Conservation (phyloP, 1,284 basidiomycete species). For the Sparassis latifolia region DNA sequence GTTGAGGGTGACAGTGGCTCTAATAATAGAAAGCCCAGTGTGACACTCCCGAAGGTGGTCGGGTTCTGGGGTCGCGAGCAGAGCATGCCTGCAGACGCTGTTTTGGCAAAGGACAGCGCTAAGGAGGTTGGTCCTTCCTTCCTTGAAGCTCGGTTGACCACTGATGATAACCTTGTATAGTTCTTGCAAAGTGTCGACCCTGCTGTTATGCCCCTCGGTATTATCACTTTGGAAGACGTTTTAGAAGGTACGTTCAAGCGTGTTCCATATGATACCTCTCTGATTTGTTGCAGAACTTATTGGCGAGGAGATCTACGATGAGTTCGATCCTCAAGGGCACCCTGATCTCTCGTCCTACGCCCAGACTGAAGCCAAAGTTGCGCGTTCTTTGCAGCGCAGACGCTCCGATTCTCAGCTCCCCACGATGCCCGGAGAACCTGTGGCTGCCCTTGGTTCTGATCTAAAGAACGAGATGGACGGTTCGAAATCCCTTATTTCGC, state of each 20-base stretch:
- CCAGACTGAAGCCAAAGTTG: slow-evolving; percentile 14
- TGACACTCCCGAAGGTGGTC: slow-evolving; percentile 27
- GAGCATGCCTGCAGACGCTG: slow-evolving; percentile 79
- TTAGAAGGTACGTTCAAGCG: slow-evolving; percentile 58
- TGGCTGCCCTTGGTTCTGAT: background rate
- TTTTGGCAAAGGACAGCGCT: slow-evolving; percentile 62
- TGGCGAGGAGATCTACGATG: slow-evolving; percentile 87
- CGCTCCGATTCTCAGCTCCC: slow-evolving; percentile 27
- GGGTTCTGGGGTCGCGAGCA: slow-evolving; percentile 48
- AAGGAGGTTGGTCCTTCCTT: slow-evolving; percentile 43
- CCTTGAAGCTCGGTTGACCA: background rate
- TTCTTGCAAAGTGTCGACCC: slow-evolving; percentile 73
- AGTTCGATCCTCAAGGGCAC: slow-evolving; percentile 68
- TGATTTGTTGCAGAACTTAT: slow-evolving; percentile 57
- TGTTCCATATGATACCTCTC: background rate
- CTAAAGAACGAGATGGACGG: background rate
- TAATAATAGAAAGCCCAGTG: slow-evolving; percentile 34
- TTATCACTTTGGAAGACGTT: slow-evolving; percentile 91
- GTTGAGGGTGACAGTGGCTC: slow-evolving; percentile 18
- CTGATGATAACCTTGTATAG: slow-evolving; percentile 23
- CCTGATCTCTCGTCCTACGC: slow-evolving; percentile 50
- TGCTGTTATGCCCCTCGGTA: slow-evolving; percentile 77
- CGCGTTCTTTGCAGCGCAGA: slow-evolving; percentile 17
- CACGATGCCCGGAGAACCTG: slow-evolving; percentile 1
- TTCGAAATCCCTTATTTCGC: slow-evolving; percentile 16